Evolutionary conservation across 2,329 filamentous ascomycete genomes (phyloP), one percentile per base, ranked within the genome.

Genomic region (Juglanconis oblonga): DNA sequence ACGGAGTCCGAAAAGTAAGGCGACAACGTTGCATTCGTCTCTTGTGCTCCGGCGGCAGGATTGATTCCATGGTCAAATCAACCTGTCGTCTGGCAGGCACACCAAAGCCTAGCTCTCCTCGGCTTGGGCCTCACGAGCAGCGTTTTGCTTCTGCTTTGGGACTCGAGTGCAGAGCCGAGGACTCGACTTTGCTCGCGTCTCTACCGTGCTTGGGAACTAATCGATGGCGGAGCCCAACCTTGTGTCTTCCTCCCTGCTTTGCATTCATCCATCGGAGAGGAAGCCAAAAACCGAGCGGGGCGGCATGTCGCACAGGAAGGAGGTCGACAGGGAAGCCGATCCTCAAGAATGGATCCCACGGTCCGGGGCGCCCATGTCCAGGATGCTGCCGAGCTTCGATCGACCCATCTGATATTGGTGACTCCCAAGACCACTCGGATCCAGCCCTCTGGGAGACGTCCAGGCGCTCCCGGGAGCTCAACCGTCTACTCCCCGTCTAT

Each of bases 281-380:
- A 38, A 38, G 35, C 24, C 55, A 42, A 45, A 14, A 44, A 36
- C 33, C 42, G 53, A 24, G 57, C 53, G 60, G 52, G 57, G 52
- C 54, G 55, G 42, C 61, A 55, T 62, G 61, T 62, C 54, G 54
- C 48, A 61, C 61, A 57, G 57, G n/a, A 52, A n/a, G n/a, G n/a
- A n/a, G 42, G 32, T 57, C 24, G 49, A 57, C 50, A 52, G 44
- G 45, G 54, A 35, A 36, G 24, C 45, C 31, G 45, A 17, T 45
- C 54, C 48, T 55, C 47, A 50, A 57, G 36, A 48, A 36, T 31
- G 51, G 45, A 33, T 42, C 33, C 33, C 55, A 31, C 57, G 53
- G 53, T 52, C 57, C 53, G 33, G 44, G 38, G 38, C 38, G 35
- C 44, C 32, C 36, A 31, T 31, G 35, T n/a, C 24, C 6, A 32